Percentiles rank a stretch among this genome's conserved stretches.
phyloP scores from a whole-genome alignment of 1,139 yeast species.

The Magnusiomyces clavatus region DNA sequence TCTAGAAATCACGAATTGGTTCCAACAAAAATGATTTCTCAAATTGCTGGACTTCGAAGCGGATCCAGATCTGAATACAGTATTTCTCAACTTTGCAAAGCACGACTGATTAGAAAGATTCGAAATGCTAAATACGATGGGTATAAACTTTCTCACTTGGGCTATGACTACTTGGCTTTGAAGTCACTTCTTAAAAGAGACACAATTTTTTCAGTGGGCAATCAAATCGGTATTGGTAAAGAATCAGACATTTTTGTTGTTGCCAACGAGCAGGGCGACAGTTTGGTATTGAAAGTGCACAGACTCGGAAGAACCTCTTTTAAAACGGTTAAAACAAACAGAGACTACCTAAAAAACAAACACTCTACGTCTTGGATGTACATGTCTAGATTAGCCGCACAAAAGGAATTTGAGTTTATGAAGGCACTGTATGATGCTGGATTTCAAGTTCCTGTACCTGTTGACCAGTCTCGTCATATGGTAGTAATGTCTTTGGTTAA shows the following conservation, averaged over 20 bases:
- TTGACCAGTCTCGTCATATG: constrained; percentile 84
- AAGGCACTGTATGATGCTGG: constrained; percentile 62
- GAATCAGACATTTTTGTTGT: constrained; percentile 94
- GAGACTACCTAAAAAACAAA: constrained; percentile 76
- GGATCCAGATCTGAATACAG: constrained; percentile 71
- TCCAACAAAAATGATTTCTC: constrained; percentile 77
- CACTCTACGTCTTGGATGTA: constrained; percentile 84
- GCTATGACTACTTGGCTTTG: constrained; percentile 86
- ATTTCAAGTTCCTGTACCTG: constrained; percentile 81
- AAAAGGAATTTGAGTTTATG: constrained; percentile 88
- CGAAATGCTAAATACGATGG: constrained; percentile 86
- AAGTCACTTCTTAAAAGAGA: constrained; percentile 69
- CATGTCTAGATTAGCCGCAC: constrained; percentile 81
- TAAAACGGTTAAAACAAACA: constrained; percentile 81
- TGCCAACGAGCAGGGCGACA: constrained; percentile 56
- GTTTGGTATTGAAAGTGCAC: constrained; percentile 73
- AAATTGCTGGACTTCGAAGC: constrained; percentile 69
- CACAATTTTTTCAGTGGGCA: constrained; percentile 70
- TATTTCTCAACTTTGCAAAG: constrained; percentile 79
- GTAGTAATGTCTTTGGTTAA: constrained; percentile 86
- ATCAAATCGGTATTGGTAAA: constrained; percentile 92
- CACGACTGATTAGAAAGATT: constrained; percentile 65
- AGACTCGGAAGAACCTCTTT: constrained; percentile 91
- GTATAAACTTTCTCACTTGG: constrained; percentile 76
- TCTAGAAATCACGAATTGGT: constrained; percentile 91